Base-by-base conservation (phyloP, 2,329 filamentous ascomycete species). In the Sphaceloma murrayae region DNA sequence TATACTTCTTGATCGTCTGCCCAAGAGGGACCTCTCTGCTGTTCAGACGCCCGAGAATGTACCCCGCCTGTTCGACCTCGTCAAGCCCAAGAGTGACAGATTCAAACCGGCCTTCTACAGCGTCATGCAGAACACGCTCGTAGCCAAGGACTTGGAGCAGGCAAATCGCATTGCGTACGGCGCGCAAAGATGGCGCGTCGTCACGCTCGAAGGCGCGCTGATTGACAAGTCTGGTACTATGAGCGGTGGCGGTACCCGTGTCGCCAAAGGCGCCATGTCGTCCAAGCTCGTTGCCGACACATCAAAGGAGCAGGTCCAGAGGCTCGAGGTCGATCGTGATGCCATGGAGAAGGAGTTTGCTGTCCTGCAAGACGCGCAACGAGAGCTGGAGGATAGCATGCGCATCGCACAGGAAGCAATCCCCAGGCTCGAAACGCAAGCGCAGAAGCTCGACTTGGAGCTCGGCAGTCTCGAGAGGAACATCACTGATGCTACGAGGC, bases 181-280 rank as follows among this genome's bases (percentile, higher is more conserved):
- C 31, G 85, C 85, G 34, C 85, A 80, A 67, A 73, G 91, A 62
- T 98, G 91, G 91, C 80, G 91, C 52, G 91, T 98, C 2, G 91
- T 98, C 30, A 98, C 91, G 0, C 75, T 98, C 2, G 86, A 88
- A 49, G 91, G 91, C 38, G 88, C 95, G 62, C 74, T 98, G 43
- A 96, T 98, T 53, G 91, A 98, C 67, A 93, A 93, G 61, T 95
- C 89, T 1, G 91, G 91, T 71, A 96, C 91, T 26, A 96, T 98
- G 91, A 94, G 85, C 47, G 91, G 91, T 69, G 91, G 91, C 71
- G 91, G 91, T 46, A 89, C 78, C 34, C 84, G 85, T 11, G 85
- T 91, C 46, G 88, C 89, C 55, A 86, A 81, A 58, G 93, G 93
- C 1, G 78, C 87, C 46, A 98, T 98, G 93, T 96, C 89, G 0